These are phyloP conservation scores for Elsinoe ampelina DNA, from an alignment of 2,329 filamentous ascomycete species.

Conservation along the genomic window DNA sequence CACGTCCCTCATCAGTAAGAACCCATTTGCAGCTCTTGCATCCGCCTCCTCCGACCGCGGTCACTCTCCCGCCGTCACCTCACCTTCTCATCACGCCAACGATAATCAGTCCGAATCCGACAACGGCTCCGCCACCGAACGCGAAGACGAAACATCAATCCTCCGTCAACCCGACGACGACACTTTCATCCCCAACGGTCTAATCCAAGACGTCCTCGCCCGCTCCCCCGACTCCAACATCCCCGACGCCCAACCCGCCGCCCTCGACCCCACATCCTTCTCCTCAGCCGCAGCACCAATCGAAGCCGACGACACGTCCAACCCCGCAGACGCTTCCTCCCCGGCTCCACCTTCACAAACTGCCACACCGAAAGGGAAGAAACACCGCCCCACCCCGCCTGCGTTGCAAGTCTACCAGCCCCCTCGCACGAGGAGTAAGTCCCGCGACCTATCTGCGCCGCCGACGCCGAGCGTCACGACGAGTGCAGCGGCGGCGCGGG, in stretches of 20 bases:
- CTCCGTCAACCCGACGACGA: slow-evolving; percentile 7
- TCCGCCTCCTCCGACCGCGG: not conserved
- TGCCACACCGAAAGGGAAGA: not conserved
- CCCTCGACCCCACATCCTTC: not conserved
- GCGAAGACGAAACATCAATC: not conserved
- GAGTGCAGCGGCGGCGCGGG: not conserved
- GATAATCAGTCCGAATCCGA: not conserved
- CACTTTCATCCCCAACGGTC: slow-evolving; percentile 6
- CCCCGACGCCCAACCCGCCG: slow-evolving; percentile 2
- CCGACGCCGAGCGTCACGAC: slow-evolving; percentile 1
- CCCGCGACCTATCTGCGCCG: not conserved
- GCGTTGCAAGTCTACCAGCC: slow-evolving; percentile 4
- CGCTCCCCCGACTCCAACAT: not conserved
- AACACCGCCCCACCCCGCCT: not conserved
- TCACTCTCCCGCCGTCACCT: not conserved
- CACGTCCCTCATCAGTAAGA: not conserved
- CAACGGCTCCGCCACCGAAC: not conserved
- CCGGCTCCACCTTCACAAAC: not conserved
- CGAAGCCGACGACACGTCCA: not conserved
- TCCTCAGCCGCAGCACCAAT: not conserved
- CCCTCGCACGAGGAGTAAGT: not conserved
- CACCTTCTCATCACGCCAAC: not conserved
- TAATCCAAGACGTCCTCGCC: slow-evolving; percentile 5
- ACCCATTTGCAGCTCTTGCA: slow-evolving; percentile 5
- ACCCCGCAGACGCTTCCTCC: not conserved